Evolutionary conservation across 345 rosid genomes (phyloP), one percentile per base, ranked within the genome.

Genomic region (Noccaea caerulescens): DNA sequence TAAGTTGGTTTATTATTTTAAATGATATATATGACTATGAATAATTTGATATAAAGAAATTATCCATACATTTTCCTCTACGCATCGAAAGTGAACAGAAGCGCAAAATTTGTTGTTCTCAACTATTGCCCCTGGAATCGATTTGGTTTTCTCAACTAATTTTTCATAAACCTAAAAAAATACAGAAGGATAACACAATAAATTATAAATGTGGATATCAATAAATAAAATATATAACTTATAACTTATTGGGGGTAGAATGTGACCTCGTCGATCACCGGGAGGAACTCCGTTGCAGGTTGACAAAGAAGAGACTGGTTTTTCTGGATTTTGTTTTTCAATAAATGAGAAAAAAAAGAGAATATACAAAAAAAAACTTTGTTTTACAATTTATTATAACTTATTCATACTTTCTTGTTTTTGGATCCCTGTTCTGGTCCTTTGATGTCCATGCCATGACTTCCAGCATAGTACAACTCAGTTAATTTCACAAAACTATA

Each of bases 401-500:
- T 9, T 72, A 75, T 84, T 72, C 73, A 77, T 84, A 7, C 93
- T 74, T 70, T 51, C 6, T 20, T 74, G 44, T 52, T 58, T 59
- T 16, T 51, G 20, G 18, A 55, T 47, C 45, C 37, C 74, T 87
- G 86, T 77, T 85, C 82, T 64, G 98, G 98, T 8, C 97, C 97
- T 77, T 81, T 88, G 55, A 93, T 93, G 86, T 93, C 98, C 98
- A 93, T 93, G n/a, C 98, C 98, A 78, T 93, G 98, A 80, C 98
- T 93, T 41, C 94, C 97, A 1, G 98, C 98, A 57, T 93, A 93
- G 58, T 91, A 88, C 33, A 93, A 85, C 71, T 72, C 98, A 2
- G 85, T 80, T 68, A 93, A 60, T 78, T 84, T 80, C 46, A 93
- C 97, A 75, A 91, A 93, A 36, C 81, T 80, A 74, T 53, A 74